Percentiles rank a stretch among this genome's conserved stretches.
Conservation (phyloP, 345 rosid genomes). For the Psidium friedrichsthalianum region DNA sequence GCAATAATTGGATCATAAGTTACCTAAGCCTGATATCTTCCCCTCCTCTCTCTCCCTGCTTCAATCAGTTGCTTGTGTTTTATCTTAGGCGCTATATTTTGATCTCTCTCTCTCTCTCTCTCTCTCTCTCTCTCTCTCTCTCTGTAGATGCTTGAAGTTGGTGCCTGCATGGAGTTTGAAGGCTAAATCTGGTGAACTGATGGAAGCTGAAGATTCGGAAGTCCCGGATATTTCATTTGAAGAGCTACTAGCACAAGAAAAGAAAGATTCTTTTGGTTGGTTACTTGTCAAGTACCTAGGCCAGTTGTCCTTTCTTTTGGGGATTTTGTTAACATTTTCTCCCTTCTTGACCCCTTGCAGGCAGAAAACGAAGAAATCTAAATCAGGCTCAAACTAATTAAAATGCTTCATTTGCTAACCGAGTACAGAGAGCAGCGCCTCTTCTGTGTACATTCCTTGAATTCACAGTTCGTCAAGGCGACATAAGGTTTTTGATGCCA, state of each 20-base stretch:
- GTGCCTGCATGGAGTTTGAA: conserved; percentile 47
- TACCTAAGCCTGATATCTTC: neutral
- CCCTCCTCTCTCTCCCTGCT: neutral
- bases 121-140: neutral
- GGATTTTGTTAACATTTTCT: neutral
- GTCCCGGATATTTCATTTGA: conserved; percentile 71
- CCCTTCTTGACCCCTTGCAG: conserved; percentile 21
- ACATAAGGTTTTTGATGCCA: neutral
- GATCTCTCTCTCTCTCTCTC: neutral
- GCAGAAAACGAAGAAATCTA: conserved; percentile 68
- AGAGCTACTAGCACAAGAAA: conserved; percentile 81
- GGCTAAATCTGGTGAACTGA: conserved; percentile 28
- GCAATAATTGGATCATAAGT: neutral
- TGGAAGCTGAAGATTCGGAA: conserved; percentile 30
- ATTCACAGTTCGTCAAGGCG: neutral
- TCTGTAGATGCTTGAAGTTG: conserved; percentile 64
- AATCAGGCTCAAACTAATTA: conserved; percentile 26
- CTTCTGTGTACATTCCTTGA: neutral
- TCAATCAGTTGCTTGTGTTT: neutral
- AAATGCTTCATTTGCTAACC: neutral
- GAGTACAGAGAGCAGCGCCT: neutral
- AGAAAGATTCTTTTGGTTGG: conserved; percentile 84
- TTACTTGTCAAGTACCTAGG: neutral
- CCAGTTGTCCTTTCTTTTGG: neutral
- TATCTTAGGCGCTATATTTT: neutral